Evolutionary conservation across 176 grass and related monocot genomes (phyloP).

Genomic region (Musa schizocarpa): DNA sequence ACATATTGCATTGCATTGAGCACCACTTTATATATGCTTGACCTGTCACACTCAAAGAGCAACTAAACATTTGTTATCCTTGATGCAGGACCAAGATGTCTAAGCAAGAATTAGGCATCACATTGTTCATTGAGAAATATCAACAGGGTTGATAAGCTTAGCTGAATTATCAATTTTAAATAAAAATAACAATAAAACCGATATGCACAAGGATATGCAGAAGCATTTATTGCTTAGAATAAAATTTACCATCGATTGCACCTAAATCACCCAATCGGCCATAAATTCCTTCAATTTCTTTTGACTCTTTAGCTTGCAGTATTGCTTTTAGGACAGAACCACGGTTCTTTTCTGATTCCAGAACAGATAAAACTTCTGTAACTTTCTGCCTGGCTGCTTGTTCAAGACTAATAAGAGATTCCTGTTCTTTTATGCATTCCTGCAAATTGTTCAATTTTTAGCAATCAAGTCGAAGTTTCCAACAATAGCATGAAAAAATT

Average conservation of each 20-base stretch:
- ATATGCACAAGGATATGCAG: not conserved
- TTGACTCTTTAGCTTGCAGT: conserved; percentile 88
- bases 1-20: too few species aligned
- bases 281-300: conserved; percentile 88
- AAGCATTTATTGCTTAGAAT: conserved; percentile 12
- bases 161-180: not conserved
- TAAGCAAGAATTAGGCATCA: not conserved
- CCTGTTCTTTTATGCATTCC: conserved; percentile 71
- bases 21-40: too few species aligned
- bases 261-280: conserved; percentile 88
- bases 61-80: not conserved
- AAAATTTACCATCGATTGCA: conserved; percentile 67
- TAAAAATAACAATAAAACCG: not conserved
- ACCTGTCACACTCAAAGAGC: too few species aligned
- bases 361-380: conserved; percentile 52
- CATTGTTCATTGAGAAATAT: not conserved
- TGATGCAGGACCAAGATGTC: not conserved
- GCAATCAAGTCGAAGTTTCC: conserved; percentile 7
- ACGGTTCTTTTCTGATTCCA: conserved; percentile 77
- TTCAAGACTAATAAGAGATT: conserved; percentile 62
- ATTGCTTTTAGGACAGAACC: conserved; percentile 71
- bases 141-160: not conserved
- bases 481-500: not conserved
- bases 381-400: conserved; percentile 80
- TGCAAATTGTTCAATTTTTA: conserved; percentile 24